Evolutionary conservation across 345 rosid species (phyloP).

Genomic region (Hypericum androsaemum): DNA sequence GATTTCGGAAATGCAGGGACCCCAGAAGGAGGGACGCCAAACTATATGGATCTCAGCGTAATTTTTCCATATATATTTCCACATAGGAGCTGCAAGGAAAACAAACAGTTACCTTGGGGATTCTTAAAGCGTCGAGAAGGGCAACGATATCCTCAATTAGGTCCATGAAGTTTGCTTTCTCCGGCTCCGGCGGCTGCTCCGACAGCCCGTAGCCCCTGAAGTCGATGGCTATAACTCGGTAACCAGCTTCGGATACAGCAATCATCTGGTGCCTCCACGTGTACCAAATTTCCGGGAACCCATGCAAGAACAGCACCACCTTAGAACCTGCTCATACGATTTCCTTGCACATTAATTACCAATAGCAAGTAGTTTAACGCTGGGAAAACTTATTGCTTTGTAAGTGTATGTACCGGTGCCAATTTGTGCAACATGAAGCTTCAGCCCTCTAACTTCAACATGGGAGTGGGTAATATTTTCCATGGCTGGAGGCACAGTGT

Average conservation of each 20-base stretch:
- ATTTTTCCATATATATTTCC: too few relatives aligned
- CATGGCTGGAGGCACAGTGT: slow-evolving; percentile 9
- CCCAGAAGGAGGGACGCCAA: too few relatives aligned
- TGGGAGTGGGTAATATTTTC: slow-evolving; percentile 35
- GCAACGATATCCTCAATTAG: slow-evolving; percentile 20
- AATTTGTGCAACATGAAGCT: slow-evolving; percentile 39
- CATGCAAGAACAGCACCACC: slow-evolving; percentile 32
- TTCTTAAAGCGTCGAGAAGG: slow-evolving; percentile 24
- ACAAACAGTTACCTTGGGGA: slow-evolving; percentile 15
- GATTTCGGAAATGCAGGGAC: too few relatives aligned
- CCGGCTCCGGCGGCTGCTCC: slow-evolving; percentile 27
- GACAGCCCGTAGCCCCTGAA: slow-evolving; percentile 40
- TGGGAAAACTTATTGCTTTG: background rate
- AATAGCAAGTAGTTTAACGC: background rate
- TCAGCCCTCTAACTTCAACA: slow-evolving; percentile 30
- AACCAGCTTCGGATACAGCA: slow-evolving; percentile 22
- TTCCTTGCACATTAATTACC: background rate
- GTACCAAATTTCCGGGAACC: slow-evolving; percentile 40
- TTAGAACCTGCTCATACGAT: slow-evolving; percentile 14
- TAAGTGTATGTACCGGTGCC: slow-evolving; percentile 25
- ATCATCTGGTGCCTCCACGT: slow-evolving; percentile 39
- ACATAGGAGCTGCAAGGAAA: too few relatives aligned
- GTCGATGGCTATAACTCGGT: slow-evolving; percentile 21
- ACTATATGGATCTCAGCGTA: too few relatives aligned
- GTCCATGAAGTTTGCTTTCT: slow-evolving; percentile 20